Evolutionary conservation across 768 basidiomycete genomes (phyloP).

Genomic region (Multifurca ochricompacta): DNA sequence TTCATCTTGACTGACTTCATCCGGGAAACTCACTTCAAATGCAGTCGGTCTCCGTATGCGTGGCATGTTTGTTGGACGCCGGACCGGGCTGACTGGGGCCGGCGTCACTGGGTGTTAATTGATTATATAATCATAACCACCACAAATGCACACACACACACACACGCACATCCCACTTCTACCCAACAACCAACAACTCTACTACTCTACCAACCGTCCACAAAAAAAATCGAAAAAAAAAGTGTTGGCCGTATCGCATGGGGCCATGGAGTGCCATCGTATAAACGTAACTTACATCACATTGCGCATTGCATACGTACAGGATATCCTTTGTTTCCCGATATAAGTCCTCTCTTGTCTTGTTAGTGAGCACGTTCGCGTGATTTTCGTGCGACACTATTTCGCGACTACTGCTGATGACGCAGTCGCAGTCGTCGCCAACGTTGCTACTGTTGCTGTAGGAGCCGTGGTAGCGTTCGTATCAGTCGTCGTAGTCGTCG

Average conservation of each 20-base stretch:
- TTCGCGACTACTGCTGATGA: not conserved
- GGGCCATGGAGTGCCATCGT: not conserved
- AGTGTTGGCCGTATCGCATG: not conserved
- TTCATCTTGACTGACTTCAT: conserved; percentile 26
- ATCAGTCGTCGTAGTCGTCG: not conserved
- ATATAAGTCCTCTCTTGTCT: not conserved
- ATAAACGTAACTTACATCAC: conserved; percentile 1
- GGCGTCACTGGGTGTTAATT: too few relatives aligned
- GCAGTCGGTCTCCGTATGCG: conserved; percentile 35
- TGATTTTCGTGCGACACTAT: not conserved
- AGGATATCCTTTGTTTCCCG: conserved; percentile 1
- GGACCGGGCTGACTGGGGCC: too few relatives aligned
- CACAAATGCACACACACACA: too few relatives aligned
- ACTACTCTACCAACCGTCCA: too few relatives aligned
- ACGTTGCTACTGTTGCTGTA: not conserved
- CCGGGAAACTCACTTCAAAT: conserved; percentile 46
- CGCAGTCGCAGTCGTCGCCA: not conserved
- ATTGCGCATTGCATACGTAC: conserved; percentile 1
- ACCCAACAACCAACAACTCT: conserved; percentile 4
- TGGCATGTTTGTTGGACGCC: not conserved
- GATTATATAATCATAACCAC: too few relatives aligned
- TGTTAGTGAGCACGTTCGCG: not conserved
- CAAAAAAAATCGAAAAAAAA: not conserved
- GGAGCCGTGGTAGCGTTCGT: not conserved
- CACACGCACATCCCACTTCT: too few relatives aligned